Evolutionary conservation across 306 rosid genomes (phyloP), one percentile per base, ranked within the genome.

Genomic region (Lathyrus sativus): DNA sequence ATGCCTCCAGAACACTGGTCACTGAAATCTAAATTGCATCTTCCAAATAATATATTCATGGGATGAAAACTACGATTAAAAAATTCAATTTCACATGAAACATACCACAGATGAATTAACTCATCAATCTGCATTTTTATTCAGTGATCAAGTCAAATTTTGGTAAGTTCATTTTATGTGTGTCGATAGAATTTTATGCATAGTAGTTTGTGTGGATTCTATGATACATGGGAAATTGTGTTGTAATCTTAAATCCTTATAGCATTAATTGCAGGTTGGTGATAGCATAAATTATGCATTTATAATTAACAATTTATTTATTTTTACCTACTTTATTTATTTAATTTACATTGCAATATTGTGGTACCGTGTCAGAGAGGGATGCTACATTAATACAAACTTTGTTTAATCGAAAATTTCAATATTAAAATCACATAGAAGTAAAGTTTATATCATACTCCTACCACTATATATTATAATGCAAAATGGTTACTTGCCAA

Each of bases 361-460:
- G 28, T 51, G 68, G 56, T 62, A 67, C 67, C 75, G 72, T 80
- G 72, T 69, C 64, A 53, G 63, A 71, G 24, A 38, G 61, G 77
- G 29, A 65, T 18, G 73, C 69, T 41, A 18, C 58, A 28, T 62
- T 18, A 61, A 58, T 22, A 58, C 12, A 33, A 62, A 74, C 50
- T 29, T 17, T 17, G 39, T 7, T 51, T 19, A 22, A 9, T 24
- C 31, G 15, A 50, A 43, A 53, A n/a, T 67, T 67, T 61, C 38
- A 29, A 60, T 67, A 60, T 51, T 6, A 41, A 65, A 58, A 14
- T 38, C 61, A 39, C 41, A 65, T 53, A 42, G 61, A 38, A 22
- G 60, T 43, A 29, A 26, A 2, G 74, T 59, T 45, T 57, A 14
- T 28, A 3, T 31, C 35, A 31, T 31, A 31, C 26, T 5, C 7